Conservation (phyloP, 495 filamentous ascomycete genomes). For the Astrocystis sublimbata region DNA sequence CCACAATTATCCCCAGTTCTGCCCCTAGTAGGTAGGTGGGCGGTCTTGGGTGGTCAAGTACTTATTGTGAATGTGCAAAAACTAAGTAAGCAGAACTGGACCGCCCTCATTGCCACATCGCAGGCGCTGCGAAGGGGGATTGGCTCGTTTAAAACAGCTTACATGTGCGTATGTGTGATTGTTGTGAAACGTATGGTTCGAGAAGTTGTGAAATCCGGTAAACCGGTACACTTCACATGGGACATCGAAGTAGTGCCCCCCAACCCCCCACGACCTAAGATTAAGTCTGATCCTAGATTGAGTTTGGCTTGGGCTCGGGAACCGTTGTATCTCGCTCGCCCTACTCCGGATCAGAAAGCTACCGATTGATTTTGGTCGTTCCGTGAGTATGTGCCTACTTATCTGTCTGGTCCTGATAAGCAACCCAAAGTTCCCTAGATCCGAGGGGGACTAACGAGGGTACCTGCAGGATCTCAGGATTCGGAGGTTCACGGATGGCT, state of each 20-base stretch:
- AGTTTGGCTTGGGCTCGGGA: not conserved
- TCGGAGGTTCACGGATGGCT: constrained; percentile 10
- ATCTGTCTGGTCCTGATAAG: constrained; percentile 14
- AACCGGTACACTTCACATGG: constrained; percentile 13
- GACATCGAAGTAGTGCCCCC: too few species aligned
- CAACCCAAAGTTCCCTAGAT: constrained; percentile 16
- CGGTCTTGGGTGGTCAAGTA: too few species aligned
- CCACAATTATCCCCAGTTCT: too few species aligned
- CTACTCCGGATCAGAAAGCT: too few species aligned
- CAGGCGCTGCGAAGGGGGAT: not conserved
- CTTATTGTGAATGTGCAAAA: not conserved
- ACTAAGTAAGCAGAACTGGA: not conserved
- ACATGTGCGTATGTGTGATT: too few species aligned
- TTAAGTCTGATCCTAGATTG: not conserved
- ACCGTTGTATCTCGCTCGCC: not conserved
- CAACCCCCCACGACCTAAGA: constrained; percentile 1
- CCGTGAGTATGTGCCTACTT: constrained; percentile 6
- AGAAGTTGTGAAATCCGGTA: constrained; percentile 17
- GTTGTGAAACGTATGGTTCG: constrained; percentile 6
- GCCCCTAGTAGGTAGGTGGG: too few species aligned
- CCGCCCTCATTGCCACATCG: constrained; percentile 3
- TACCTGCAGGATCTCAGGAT: constrained; percentile 19
- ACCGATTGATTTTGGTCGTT: not conserved
- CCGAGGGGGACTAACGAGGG: not conserved
- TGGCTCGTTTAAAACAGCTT: not conserved